These are phyloP conservation scores for Dioscorea dumetorum DNA, from an alignment of 106 monocot genomes.

Conservation along the genomic window DNA sequence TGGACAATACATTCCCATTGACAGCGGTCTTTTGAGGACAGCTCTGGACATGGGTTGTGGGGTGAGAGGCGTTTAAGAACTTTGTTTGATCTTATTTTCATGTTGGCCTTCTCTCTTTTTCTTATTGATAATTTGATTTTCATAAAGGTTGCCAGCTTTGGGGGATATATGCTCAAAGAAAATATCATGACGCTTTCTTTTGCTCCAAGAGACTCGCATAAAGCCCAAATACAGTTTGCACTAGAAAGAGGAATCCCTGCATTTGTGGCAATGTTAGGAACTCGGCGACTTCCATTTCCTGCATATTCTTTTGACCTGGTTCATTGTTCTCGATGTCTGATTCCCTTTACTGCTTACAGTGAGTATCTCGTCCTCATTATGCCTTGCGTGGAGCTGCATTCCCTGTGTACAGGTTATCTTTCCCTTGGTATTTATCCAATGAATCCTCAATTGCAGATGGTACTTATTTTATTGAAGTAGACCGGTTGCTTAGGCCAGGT, in stretches of 20 bases:
- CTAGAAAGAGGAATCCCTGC: slow-evolving; percentile 97
- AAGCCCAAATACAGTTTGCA: slow-evolving; percentile 96
- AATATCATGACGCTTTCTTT: slow-evolving; percentile 85
- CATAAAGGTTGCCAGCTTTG: slow-evolving; percentile 93
- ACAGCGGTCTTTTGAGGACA: slow-evolving; percentile 64
- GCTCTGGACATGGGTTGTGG: slow-evolving; percentile 98
- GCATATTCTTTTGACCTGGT: slow-evolving; percentile 78
- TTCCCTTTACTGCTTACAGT: slow-evolving; percentile 90
- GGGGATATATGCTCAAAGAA: slow-evolving; percentile 79
- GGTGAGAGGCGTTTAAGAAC: slow-evolving; percentile 29
- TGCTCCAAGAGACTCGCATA: slow-evolving; percentile 98
- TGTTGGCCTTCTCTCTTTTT: neutral
- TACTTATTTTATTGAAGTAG: slow-evolving; percentile 82
- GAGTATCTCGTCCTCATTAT: slow-evolving; percentile 12
- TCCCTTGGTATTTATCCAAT: neutral
- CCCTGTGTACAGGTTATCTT: neutral
- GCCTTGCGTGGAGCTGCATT: neutral
- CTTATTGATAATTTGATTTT: slow-evolving; percentile 6
- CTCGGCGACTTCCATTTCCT: slow-evolving; percentile 88
- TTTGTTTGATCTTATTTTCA: neutral
- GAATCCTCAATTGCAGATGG: slow-evolving; percentile 57
- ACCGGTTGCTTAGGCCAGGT: slow-evolving; percentile 82
- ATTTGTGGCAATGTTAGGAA: slow-evolving; percentile 96
- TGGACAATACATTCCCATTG: slow-evolving; percentile 63
- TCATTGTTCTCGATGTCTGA: slow-evolving; percentile 96